phyloP scores from a whole-genome alignment of 169 alveolate species.

The Cryptosporidium xiaoi region DNA sequence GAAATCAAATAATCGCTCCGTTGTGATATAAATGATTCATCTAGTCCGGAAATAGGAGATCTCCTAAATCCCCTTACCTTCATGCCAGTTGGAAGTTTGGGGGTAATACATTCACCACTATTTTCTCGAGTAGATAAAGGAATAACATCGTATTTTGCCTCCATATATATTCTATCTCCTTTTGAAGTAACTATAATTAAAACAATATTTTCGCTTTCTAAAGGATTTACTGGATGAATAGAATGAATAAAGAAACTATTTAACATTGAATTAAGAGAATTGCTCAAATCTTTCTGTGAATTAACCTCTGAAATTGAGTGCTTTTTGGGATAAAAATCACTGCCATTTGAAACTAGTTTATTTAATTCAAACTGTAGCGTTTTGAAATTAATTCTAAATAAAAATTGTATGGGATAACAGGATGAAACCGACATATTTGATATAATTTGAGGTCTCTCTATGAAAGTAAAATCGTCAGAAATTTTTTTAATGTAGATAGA shows the following conservation, averaged over 20 bases:
- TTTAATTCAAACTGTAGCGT: slow-evolving; percentile 17
- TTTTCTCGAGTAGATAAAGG: background rate
- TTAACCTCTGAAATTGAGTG: background rate
- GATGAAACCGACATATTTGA: background rate
- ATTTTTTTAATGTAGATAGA: slow-evolving; percentile 7
- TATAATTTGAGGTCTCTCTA: background rate
- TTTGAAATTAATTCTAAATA: slow-evolving; percentile 32
- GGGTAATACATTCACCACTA: background rate
- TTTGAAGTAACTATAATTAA: slow-evolving; percentile 23
- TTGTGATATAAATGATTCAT: background rate
- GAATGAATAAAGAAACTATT: slow-evolving; percentile 8
- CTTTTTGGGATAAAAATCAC: background rate
- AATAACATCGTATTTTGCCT: slow-evolving; percentile 17
- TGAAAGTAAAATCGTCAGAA: slow-evolving; percentile 61
- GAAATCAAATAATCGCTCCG: slow-evolving; percentile 8
- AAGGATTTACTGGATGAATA: slow-evolving; percentile 59
- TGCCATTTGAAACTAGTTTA: background rate
- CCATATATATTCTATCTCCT: slow-evolving; percentile 61
- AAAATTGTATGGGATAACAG: background rate
- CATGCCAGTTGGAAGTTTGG: slow-evolving; percentile 5
- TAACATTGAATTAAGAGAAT: background rate
- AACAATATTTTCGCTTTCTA: slow-evolving; percentile 46
- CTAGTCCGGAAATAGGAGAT: background rate
- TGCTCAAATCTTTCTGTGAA: background rate
- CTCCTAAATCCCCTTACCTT: slow-evolving; percentile 32